Conservation (phyloP, 148 eudicot genomes). For the Pharnaceum exiguum region DNA sequence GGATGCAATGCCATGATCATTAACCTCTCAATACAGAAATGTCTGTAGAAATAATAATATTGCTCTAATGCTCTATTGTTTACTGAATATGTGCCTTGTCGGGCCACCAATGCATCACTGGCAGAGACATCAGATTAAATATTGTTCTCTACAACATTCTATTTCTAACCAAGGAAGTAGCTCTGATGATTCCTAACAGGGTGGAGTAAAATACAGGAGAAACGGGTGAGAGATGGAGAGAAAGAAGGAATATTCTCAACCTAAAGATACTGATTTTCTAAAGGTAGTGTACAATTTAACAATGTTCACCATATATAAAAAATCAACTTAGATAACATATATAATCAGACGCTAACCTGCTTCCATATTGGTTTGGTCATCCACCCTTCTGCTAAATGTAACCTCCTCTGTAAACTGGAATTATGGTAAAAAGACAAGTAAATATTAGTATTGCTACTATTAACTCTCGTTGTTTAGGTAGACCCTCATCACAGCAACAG, state of each 20-base stretch:
- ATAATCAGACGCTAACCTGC: slow-evolving; percentile 52
- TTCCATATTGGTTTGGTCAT: slow-evolving; percentile 85
- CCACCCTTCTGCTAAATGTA: slow-evolving; percentile 67
- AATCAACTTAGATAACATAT: not conserved
- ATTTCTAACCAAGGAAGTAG: no score
- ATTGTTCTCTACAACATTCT: no score
- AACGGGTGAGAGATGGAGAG: no score
- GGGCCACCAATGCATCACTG: no score
- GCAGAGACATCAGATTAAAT: no score
- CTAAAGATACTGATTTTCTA: not conserved
- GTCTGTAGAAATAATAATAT: no score
- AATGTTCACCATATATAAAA: not conserved
- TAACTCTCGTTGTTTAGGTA: not conserved
- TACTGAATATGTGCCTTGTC: no score
- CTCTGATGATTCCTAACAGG: no score
- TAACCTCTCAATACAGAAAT: no score
- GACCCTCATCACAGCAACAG: not conserved
- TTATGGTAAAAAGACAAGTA: slow-evolving; percentile 14
- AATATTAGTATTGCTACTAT: not conserved
- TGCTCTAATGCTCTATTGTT: no score
- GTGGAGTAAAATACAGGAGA: no score
- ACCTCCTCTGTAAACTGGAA: slow-evolving; percentile 79
- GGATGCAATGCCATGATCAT: no score
- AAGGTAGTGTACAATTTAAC: not conserved
- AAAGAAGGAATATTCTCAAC: not conserved